A percentile compares a stretch with the other conserved stretches of the same genome.
phyloP scores from a whole-genome alignment of 2,329 filamentous ascomycete species.

The Trichoderma harzianum region DNA sequence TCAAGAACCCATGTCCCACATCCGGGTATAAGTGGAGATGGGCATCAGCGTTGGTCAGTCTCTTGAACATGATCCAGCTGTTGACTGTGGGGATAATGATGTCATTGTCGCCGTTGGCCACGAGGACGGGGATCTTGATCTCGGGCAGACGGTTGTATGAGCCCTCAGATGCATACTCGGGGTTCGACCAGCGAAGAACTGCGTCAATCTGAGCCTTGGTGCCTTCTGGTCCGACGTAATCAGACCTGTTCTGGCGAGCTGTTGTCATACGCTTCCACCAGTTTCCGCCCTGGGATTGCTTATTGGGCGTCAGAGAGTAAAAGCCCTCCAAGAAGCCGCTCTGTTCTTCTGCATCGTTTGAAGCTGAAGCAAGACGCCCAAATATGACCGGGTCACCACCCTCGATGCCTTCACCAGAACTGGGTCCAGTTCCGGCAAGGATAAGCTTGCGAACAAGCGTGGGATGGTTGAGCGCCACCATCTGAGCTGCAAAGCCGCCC shows the following conservation, averaged over 20 bases:
- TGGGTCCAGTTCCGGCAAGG: slow-evolving; percentile 2
- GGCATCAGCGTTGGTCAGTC: slow-evolving; percentile 3
- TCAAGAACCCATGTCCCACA: slow-evolving; percentile 5
- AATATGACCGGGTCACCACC: background rate
- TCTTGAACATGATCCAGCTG: slow-evolving; percentile 12
- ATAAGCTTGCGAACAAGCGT: background rate
- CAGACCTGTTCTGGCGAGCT: background rate
- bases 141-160: background rate
- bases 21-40: slow-evolving; percentile 7
- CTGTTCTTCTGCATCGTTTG: background rate
- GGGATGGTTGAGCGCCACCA: slow-evolving; percentile 1
- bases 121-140: slow-evolving; percentile 2
- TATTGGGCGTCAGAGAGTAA: background rate
- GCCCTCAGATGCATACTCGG: background rate
- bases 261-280: slow-evolving; percentile 6
- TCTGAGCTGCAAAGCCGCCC: slow-evolving; percentile 4
- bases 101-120: slow-evolving; percentile 5
- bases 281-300: background rate
- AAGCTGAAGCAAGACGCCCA: background rate
- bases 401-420: slow-evolving; percentile 6
- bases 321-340: background rate
- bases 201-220: background rate
- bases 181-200: background rate
- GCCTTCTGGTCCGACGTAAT: background rate
- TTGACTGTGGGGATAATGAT: slow-evolving; percentile 9